Evolutionary conservation across 257 asterid genomes (phyloP).

Genomic region (Ballota nigra): DNA sequence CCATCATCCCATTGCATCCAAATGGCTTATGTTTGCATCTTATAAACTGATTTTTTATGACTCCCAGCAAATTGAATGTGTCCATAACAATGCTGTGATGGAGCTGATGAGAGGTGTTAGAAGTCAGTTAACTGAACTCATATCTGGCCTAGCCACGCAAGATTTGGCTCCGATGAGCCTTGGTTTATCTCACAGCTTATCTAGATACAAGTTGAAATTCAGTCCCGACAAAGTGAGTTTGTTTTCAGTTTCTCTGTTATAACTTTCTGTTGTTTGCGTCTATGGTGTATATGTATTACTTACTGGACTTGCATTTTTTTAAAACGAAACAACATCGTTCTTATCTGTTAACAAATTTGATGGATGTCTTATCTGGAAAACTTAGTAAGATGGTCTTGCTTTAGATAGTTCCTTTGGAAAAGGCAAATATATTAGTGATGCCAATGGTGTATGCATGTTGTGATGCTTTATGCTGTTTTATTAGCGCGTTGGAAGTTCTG

Average conservation of each 20-base stretch:
- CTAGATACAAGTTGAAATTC: slow-evolving; percentile 82
- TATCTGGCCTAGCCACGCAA: slow-evolving; percentile 74
- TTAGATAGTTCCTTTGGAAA: neutral
- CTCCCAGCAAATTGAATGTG: slow-evolving; percentile 77
- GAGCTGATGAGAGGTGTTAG: slow-evolving; percentile 93
- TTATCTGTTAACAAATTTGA: neutral
- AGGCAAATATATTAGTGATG: neutral
- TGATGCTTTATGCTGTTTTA: neutral
- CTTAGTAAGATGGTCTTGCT: neutral
- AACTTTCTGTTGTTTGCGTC: neutral
- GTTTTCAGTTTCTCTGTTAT: neutral
- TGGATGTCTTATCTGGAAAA: neutral
- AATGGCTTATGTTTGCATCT: neutral
- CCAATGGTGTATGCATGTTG: neutral
- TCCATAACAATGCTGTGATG: slow-evolving; percentile 78
- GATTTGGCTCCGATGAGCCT: slow-evolving; percentile 94
- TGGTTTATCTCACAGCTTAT: slow-evolving; percentile 86
- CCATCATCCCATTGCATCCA: neutral
- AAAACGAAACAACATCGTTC: neutral
- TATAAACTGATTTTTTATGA: neutral
- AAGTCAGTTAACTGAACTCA: slow-evolving; percentile 77
- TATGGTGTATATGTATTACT: neutral
- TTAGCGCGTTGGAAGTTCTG: neutral
- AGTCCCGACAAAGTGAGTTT: slow-evolving; percentile 79
- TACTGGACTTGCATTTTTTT: neutral